phyloP scores from a whole-genome alignment of 345 rosid genomes.

The Firmiana major region DNA sequence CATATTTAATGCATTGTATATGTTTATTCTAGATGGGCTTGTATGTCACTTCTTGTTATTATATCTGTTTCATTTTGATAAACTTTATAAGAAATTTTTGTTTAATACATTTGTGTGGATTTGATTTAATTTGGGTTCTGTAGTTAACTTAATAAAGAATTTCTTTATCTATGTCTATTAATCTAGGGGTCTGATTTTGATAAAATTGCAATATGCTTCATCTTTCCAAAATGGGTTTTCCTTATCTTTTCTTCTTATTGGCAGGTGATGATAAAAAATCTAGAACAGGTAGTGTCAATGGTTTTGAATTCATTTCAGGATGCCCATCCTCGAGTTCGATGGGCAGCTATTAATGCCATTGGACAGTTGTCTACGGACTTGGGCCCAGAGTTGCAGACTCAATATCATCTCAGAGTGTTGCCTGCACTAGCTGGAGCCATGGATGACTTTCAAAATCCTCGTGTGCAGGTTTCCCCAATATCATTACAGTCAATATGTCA shows the following conservation, averaged over 20 bases:
- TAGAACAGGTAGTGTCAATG: slow-evolving; percentile 62
- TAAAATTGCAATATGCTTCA: not conserved
- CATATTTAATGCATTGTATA: not conserved
- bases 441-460: slow-evolving; percentile 72
- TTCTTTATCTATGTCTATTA: too few relatives aligned
- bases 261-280: slow-evolving; percentile 59
- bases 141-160: not conserved
- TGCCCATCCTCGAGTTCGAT: slow-evolving; percentile 66
- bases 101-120: not conserved
- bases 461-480: slow-evolving; percentile 52
- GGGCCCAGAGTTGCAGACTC: slow-evolving; percentile 69
- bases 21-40: not conserved
- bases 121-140: not conserved
- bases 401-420: slow-evolving; percentile 54
- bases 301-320: slow-evolving; percentile 61
- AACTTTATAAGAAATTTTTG: not conserved
- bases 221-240: not conserved
- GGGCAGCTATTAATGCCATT: slow-evolving; percentile 79
- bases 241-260: not conserved
- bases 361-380: slow-evolving; percentile 72
- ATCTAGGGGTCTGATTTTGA: not conserved
- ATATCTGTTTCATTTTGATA: not conserved
- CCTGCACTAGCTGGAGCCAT: slow-evolving; percentile 61
- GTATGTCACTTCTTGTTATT: not conserved
- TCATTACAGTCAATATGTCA: slow-evolving; percentile 1